These are phyloP conservation scores for Boletus rex-veris DNA, from an alignment of 768 basidiomycete genomes.

Conservation along the genomic window DNA sequence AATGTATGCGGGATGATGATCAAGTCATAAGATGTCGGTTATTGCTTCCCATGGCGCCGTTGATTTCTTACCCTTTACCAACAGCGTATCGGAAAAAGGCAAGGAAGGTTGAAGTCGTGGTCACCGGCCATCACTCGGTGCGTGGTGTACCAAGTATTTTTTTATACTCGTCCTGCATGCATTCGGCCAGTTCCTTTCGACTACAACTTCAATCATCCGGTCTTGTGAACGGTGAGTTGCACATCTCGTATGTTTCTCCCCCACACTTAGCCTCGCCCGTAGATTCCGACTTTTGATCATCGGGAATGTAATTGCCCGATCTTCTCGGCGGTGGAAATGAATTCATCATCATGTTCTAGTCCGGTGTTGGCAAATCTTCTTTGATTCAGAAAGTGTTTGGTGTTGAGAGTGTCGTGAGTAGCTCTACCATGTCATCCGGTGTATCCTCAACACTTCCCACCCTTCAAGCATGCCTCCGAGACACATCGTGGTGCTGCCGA, in stretches of 20 bases:
- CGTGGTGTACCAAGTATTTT: neutral
- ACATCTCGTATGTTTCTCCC: neutral
- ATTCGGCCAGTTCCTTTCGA: conserved; percentile 2
- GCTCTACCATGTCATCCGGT: neutral
- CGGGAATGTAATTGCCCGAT: conserved; percentile 6
- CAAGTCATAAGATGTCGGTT: no score
- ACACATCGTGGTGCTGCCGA: neutral
- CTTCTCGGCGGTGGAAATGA: neutral
- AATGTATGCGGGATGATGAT: no score
- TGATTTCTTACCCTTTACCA: no score
- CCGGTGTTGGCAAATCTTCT: conserved; percentile 14
- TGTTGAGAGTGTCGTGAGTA: conserved; percentile 7
- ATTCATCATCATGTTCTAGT: neutral
- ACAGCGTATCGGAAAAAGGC: conserved; percentile 8
- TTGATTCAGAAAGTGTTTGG: conserved; percentile 12
- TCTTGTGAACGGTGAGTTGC: conserved; percentile 8
- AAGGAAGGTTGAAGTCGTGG: conserved; percentile 8
- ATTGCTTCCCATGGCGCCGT: no score
- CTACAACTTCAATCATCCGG: conserved; percentile 1
- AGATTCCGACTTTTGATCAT: conserved; percentile 16
- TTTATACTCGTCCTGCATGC: neutral
- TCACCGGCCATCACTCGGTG: neutral
- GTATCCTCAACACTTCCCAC: neutral
- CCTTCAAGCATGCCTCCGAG: conserved; percentile 1
- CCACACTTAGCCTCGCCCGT: neutral